Evolutionary conservation across 2,329 filamentous ascomycete genomes (phyloP).

Genomic region (Fusarium neocosmosporiellum): DNA sequence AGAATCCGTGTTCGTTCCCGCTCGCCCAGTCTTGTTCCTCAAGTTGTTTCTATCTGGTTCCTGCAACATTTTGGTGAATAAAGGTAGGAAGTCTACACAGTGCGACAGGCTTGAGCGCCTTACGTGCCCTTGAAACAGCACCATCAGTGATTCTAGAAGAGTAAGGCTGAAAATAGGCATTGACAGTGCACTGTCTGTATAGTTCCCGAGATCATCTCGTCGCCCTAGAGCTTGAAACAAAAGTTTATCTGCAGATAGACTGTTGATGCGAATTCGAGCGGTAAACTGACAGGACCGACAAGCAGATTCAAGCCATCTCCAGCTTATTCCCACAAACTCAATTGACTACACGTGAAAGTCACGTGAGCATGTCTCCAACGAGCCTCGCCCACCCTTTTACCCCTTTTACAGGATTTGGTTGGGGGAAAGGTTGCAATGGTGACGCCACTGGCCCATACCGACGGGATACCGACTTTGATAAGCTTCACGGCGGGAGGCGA

Average conservation of each 20-base stretch:
- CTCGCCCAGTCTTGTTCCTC: background rate
- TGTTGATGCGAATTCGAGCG: background rate
- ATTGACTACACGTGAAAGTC: slow-evolving; percentile 4
- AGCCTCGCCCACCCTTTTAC: slow-evolving; percentile 7
- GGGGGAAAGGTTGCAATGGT: slow-evolving; percentile 17
- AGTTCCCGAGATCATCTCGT: background rate
- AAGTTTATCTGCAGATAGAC: background rate
- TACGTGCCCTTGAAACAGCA: background rate
- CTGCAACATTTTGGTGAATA: background rate
- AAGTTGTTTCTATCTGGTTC: background rate
- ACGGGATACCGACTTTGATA: slow-evolving; percentile 2
- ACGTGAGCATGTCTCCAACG: slow-evolving; percentile 19
- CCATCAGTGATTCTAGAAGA: background rate
- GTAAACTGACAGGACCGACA: background rate
- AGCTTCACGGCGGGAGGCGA: background rate
- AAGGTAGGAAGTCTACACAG: background rate
- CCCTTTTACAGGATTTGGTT: slow-evolving; percentile 10
- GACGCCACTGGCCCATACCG: slow-evolving; percentile 25
- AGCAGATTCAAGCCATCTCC: background rate
- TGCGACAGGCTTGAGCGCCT: background rate
- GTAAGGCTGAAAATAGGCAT: background rate
- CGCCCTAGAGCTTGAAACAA: background rate
- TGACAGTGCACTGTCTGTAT: background rate
- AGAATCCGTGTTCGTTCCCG: background rate
- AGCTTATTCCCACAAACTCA: background rate